Conservation (phyloP, 192 early-diverging fungal species). For the Gorgonomyces haynaldii region DNA sequence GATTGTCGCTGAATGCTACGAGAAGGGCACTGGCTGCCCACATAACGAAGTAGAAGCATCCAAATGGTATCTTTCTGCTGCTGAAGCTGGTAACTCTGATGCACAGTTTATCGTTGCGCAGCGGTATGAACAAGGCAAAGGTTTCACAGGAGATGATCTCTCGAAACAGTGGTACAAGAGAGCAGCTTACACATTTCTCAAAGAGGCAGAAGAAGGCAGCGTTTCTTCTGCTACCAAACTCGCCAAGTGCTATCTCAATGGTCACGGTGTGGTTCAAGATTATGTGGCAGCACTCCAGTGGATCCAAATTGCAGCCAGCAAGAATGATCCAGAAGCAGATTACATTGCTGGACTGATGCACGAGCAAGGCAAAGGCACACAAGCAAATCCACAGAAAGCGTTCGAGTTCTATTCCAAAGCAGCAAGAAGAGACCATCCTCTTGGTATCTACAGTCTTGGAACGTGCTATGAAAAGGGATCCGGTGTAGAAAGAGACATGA, state of each 20-base stretch:
- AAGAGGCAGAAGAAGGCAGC: too few species aligned
- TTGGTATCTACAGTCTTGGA: constrained; percentile 28
- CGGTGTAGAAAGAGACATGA: not conserved
- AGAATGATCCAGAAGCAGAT: not conserved
- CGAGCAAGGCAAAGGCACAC: not conserved
- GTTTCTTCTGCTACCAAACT: too few species aligned
- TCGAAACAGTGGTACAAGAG: not conserved
- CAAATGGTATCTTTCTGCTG: constrained; percentile 9
- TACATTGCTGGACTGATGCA: not conserved
- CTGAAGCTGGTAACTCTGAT: constrained; percentile 2
- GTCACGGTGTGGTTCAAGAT: not conserved
- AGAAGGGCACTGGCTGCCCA: constrained; percentile 26
- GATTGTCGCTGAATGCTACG: constrained; percentile 18
- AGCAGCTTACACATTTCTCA: too few species aligned
- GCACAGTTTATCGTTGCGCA: constrained; percentile 1
- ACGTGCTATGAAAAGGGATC: constrained; percentile 20
- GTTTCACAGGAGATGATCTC: not conserved
- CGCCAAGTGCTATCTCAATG: not conserved
- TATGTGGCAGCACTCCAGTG: not conserved
- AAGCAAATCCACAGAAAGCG: not conserved
- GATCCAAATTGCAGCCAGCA: not conserved
- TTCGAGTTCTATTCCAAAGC: not conserved
- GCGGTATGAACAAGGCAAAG: constrained; percentile 2
- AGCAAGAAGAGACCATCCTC: not conserved
- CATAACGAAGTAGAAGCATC: constrained; percentile 1